Base-by-base conservation (phyloP, 129 eudicot species). In the Calendula officinalis region DNA sequence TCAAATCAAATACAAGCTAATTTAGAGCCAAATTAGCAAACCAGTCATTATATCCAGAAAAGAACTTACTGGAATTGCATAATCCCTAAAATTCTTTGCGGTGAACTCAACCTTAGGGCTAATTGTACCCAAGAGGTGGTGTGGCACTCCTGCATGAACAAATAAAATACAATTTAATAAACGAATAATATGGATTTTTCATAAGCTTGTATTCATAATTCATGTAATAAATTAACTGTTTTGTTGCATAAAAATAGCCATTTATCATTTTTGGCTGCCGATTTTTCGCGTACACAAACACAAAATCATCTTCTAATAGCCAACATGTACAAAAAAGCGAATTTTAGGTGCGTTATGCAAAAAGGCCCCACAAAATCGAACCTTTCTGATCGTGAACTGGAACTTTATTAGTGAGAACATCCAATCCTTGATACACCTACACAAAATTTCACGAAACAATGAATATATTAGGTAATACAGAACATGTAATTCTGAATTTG, bases 381-480 rank as follows among this genome's bases (percentile, higher is more conserved):
- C 99, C 97, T 78, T 82, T 94, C 45, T 84, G 99, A 51, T 88
- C 99, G 11, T 76, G 61, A 32, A 80, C 6, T 2, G 95, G 78
- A 56, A 94, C 95, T 83, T 94, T 94, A 65, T 94, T 94, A 46
- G 99, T 89, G 48, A 89, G 81, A 80, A 94, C 88, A 83, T 86
- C 97, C 75, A 89, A 75, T 46, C 97, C 95, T 57, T 60, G 45
- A 49, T 89, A 94, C 37, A 89, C 96, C 96, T 85, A 59, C 7
- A n/a, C 9, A 49, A 11, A 60, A 61, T 33, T 4, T 32, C 49
- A 56, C 17, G 10, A 47, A 1, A 43, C 52, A 68, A 4, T 0
- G 47, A 59, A 53, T 4, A 38, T 38, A 38, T 45, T 16, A 32
- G 15, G 13, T 9, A 2, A 3, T 8, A 1, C 13, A 3, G 33